A percentile compares a stretch with the other conserved stretches of the same genome.
Conservation (phyloP, 2,329 filamentous ascomycete species). For the Periconia macrospinosa region DNA sequence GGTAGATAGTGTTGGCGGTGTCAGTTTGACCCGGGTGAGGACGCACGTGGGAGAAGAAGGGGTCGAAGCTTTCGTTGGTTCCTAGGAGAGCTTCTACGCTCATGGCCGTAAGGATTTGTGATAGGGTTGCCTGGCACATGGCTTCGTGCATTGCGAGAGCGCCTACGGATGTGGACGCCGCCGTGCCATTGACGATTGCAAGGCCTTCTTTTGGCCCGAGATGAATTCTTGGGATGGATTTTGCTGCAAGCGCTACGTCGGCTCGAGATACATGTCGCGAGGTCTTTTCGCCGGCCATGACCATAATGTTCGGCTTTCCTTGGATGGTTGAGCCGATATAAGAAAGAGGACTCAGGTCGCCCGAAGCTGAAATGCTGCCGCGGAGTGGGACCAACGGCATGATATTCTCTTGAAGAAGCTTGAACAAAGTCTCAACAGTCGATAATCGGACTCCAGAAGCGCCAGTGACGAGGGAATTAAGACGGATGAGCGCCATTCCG, state of each 20-base stretch:
- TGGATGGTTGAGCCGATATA: constrained; percentile 56
- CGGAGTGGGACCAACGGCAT: constrained; percentile 58
- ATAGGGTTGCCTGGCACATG: constrained; percentile 24
- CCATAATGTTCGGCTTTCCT: constrained; percentile 45
- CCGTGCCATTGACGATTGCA: constrained; percentile 55
- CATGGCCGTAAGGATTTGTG: constrained; percentile 64
- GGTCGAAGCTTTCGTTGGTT: constrained; percentile 58
- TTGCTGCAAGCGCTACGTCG: constrained; percentile 28
- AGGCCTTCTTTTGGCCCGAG: constrained; percentile 54
- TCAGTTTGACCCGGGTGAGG: constrained; percentile 62
- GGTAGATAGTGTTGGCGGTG: constrained; percentile 21
- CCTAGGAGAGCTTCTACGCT: constrained; percentile 61
- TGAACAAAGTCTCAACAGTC: constrained; percentile 51
- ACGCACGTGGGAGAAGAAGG: constrained; percentile 60
- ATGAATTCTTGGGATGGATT: constrained; percentile 13
- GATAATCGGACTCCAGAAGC: constrained; percentile 57
- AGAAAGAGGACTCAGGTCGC: constrained; percentile 59
- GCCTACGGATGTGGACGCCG: constrained; percentile 34
- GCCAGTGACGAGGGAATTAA: constrained; percentile 59
- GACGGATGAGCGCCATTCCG: constrained; percentile 58
- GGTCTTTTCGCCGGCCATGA: constrained; percentile 11
- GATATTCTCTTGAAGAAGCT: constrained; percentile 36
- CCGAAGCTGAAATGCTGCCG: constrained; percentile 58
- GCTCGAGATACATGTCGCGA: constrained; percentile 10
- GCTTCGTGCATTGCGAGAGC: constrained; percentile 22